Percentiles rank a stretch among this genome's conserved stretches.
Conservation (phyloP, 2,329 filamentous ascomycete species). For the Ophiocordyceps unilateralis region DNA sequence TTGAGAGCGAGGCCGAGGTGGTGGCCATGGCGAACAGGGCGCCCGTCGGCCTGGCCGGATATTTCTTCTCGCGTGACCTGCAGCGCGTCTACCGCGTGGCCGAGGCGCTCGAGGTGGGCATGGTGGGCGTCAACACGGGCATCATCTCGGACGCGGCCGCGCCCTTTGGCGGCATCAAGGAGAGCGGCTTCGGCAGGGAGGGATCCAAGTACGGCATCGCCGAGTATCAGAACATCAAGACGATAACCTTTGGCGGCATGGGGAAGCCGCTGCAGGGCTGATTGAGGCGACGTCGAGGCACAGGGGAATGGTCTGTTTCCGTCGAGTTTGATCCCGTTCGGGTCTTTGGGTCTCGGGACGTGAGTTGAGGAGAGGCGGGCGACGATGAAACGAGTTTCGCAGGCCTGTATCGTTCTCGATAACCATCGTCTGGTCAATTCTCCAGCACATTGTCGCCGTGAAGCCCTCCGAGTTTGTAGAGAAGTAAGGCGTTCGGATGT, state of each 20-base stretch:
- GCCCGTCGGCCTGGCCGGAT: conserved; percentile 80
- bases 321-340: no score
- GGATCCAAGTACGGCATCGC: conserved; percentile 61
- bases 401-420: no score
- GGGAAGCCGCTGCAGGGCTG: conserved; percentile 33
- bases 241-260: conserved; percentile 35
- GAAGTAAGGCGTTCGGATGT: no score
- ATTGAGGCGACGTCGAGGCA: no score
- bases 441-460: no score
- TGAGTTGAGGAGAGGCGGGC: no score
- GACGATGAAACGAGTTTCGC: no score
- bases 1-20: conserved; percentile 78
- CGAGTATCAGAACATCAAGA: conserved; percentile 63
- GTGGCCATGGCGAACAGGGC: conserved; percentile 65
- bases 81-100: conserved; percentile 43
- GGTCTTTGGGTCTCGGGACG: no score
- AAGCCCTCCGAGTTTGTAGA: no score
- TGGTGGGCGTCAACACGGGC: conserved; percentile 75
- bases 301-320: no score
- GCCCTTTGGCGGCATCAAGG: conserved; percentile 66
- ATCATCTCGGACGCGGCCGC: conserved; percentile 39
- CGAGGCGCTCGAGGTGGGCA: conserved; percentile 63
- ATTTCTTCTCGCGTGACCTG: conserved; percentile 66
- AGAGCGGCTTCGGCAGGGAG: conserved; percentile 67
- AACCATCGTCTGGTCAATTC: no score